Evolutionary conservation across 441 rosid genomes (phyloP), one percentile per base, ranked within the genome.

Genomic region (Aleurites moluccanus): DNA sequence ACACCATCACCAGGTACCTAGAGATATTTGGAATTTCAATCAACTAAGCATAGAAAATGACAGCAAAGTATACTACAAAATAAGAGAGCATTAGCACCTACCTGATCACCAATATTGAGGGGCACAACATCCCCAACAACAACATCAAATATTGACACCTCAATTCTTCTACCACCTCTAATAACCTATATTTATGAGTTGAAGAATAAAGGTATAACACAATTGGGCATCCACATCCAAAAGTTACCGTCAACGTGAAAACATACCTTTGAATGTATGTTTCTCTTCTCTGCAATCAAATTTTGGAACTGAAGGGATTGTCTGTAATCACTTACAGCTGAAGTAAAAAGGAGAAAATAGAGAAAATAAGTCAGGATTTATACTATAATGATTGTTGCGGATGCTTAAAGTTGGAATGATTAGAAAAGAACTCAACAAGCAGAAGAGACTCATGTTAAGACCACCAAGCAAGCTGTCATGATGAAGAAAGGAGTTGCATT

Each of bases 1-100:
- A 93, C 81, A 81, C 99, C 98, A 81, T 96, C 99, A 69, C 98
- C 98, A 74, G 99, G 98, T 45, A 96, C 98, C 99, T 93, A 76
- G 8, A 64, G 63, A 79, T 61, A 63, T 23, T 67, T 64, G 71
- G 25, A 73, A 75, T 45, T 38, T 72, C 49, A 35, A 53, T 27
- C 66, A 52, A 60, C 16, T 62, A 72, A 30, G 40, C 69, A 70
- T 35, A 71, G 57, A 42, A 64, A 64, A 10, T 49, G 16, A 11
- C 45, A 70, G 42, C 42, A n/a, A 72, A 35, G 20, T 28, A 23
- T 27, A 71, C n/a, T 65, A 38, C 3, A 72, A 60, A 53, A 20
- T 30, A 64, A n/a, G 73, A 5, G 53, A 69, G 25, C 23, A 21
- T 52, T 63, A 23, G 44, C 20, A 75, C 76, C 78, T 84, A 82